Evolutionary conservation across 2,329 filamentous ascomycete genomes (phyloP), one percentile per base, ranked within the genome.

Genomic region (Venturia asperata): DNA sequence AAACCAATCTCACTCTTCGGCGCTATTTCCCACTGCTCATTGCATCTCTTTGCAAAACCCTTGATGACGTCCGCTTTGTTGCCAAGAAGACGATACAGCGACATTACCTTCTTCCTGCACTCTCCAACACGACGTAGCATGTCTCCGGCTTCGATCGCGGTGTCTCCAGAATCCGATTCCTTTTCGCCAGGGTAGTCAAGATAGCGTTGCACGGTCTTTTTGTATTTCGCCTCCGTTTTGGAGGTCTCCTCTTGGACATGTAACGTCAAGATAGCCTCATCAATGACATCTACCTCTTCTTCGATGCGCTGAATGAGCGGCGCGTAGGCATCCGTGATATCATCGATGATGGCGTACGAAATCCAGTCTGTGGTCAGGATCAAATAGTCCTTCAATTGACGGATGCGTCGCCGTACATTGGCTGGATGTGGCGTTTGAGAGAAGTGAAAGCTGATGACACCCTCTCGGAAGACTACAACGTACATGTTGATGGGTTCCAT

Each of bases 11-110:
- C 94, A 42, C 90, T 94, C 68, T 92, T 85, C 13, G 94, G 94
- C 6, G 94, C 93, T 66, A 99, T 90, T 71, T 97, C 90, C 92
- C 92, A 99, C 69, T 95, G 89, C 79, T 99, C 93, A 73, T 97
- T 99, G 79, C 94, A 99, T 17, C 94, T 85, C 79, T 99, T 99
- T 5, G 94, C 94, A 72, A 99, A 99, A 0, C 94, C 94, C 78
- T 97, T 97, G 81, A 99, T 97, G 66, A 99, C 94, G 75, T 99
- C 94, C 62, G 94, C 94, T 78, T 99, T 99, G 77, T 96, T 97
- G 65, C 94, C 94, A 21, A 99, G 80, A 56, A 99, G 81, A 62
- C 94, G 85, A 74, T 97, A 97, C 60, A 99, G 81, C 43, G 90
- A 88, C 92, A 99, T 99, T 69, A 99, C 94, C 74, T 93, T 93